These are phyloP conservation scores for Pneumocystis wakefieldiae DNA, from an alignment of 1,139 yeast species.

Conservation along the genomic window DNA sequence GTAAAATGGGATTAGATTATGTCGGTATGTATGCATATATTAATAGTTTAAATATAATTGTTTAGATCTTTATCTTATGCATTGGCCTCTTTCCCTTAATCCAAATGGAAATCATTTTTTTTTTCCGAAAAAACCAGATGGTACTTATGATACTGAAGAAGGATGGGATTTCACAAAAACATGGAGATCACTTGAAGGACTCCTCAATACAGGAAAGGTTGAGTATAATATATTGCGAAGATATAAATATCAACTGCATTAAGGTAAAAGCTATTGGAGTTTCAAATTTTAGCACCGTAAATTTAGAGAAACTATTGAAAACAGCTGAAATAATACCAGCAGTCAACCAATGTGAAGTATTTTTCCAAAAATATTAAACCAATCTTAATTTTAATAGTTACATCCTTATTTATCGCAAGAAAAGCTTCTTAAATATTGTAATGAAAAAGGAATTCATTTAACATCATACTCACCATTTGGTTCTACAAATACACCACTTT, in stretches of 20 bases:
- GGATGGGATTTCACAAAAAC: constrained; percentile 38
- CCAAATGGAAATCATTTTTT: constrained; percentile 29
- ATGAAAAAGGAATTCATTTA: constrained; percentile 12
- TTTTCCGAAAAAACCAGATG: constrained; percentile 32
- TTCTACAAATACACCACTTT: constrained; percentile 15
- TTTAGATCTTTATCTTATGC: constrained; percentile 58
- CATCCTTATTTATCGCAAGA: constrained; percentile 17
- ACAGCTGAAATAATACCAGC: constrained; percentile 62
- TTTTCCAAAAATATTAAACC: neutral
- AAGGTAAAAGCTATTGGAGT: constrained; percentile 46
- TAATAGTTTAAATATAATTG: neutral
- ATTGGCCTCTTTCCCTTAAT: constrained; percentile 62
- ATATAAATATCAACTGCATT: neutral
- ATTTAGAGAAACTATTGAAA: constrained; percentile 59
- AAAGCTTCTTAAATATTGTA: constrained; percentile 11
- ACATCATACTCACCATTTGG: constrained; percentile 17
- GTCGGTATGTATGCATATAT: constrained; percentile 23
- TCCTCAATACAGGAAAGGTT: constrained; percentile 41
- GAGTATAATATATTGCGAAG: constrained; percentile 19
- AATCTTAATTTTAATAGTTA: neutral
- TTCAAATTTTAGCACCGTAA: constrained; percentile 67
- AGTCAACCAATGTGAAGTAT: constrained; percentile 66
- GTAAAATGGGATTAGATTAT: constrained; percentile 58
- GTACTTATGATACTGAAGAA: constrained; percentile 15
- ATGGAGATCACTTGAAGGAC: constrained; percentile 52